Base-by-base conservation (phyloP, 2,329 filamentous ascomycete species). In the Corynespora cassiicola region DNA sequence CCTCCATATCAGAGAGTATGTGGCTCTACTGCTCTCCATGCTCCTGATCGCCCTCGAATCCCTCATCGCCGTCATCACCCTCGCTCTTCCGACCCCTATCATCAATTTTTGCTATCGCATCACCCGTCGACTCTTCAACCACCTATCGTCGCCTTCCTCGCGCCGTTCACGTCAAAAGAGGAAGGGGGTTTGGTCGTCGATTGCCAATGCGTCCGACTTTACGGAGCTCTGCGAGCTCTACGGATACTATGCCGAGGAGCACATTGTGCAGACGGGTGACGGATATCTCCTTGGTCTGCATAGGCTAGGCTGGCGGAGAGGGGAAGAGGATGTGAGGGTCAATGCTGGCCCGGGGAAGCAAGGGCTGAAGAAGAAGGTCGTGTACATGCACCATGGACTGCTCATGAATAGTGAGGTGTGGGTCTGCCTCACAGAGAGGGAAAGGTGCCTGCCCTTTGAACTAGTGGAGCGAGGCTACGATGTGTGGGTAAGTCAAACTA, bases 331-430 rank as follows among this genome's bases (percentile, higher is more conserved):
- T n/a, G 73, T 78, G 36, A 81, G 82, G 48, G 87, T 96, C 56
- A 96, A 96, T 63, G 75, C 77, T 33, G 87, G 87, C 0, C 74
- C 77, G 1, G 76, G 78, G 1, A 76, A 78, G 22, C 55, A 56
- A 30, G 61, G 61, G 11, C 55, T 87, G 18, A 80, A 79, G 69
- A 96, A 96, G 74, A 87, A 85, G 54, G 88, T 97, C 31, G 85
- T 94, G 6, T 99, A 97, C 66, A 75, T 99, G 49, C 94, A 99
- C 62, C 94, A 99, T 69, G 94, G 92, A 8, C 78, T 99, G 41
- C 80, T 99, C 62, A 99, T 99, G 94, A 97, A 96, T 70, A 96
- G 90, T 56, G 94, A 99, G 69, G 92, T 99, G 21, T 99, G 94
- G 94, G 89, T 97, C 7, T 95, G 90, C 62, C 73, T 92, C 63